phyloP scores from a whole-genome alignment of 345 rosid species.

The Luvunga scandens region DNA sequence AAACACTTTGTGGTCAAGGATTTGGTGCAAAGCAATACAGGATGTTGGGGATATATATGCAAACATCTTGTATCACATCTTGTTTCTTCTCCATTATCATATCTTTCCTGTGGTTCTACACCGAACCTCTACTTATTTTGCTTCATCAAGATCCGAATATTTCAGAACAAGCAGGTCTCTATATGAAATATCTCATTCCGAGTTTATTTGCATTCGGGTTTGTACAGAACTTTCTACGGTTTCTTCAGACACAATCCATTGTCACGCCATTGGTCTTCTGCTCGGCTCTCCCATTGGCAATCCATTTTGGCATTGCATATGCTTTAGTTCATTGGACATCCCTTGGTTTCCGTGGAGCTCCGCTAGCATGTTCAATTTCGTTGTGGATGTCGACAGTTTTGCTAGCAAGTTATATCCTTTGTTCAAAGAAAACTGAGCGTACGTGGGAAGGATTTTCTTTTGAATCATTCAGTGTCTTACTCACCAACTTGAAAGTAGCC shows the following conservation, averaged over 20 bases:
- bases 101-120: conserved; percentile 58
- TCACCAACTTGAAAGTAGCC: conserved; percentile 43
- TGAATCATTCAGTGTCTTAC: conserved; percentile 34
- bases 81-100: conserved; percentile 44
- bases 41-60: conserved; percentile 66
- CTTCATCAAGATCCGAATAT: conserved; percentile 61
- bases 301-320: conserved; percentile 50
- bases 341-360: conserved; percentile 64
- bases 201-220: conserved; percentile 62
- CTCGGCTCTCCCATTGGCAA: conserved; percentile 39
- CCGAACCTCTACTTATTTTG: conserved; percentile 44
- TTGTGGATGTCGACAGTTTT: conserved; percentile 51
- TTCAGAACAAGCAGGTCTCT: conserved; percentile 51
- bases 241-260: conserved; percentile 73
- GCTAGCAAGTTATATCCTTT: conserved; percentile 42
- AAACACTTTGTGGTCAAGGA: conserved; percentile 89
- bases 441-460: conserved; percentile 65
- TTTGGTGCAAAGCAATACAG: conserved; percentile 68
- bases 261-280: conserved; percentile 44
- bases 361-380: conserved; percentile 69
- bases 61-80: conserved; percentile 69
- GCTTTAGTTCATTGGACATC: conserved; percentile 37
- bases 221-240: conserved; percentile 64
- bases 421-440: conserved; percentile 34
- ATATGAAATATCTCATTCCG: conserved; percentile 59